Evolutionary conservation across 2,329 filamentous ascomycete species (phyloP), one percentile per base, ranked within the genome.

Genomic region (Fusarium compactum): DNA sequence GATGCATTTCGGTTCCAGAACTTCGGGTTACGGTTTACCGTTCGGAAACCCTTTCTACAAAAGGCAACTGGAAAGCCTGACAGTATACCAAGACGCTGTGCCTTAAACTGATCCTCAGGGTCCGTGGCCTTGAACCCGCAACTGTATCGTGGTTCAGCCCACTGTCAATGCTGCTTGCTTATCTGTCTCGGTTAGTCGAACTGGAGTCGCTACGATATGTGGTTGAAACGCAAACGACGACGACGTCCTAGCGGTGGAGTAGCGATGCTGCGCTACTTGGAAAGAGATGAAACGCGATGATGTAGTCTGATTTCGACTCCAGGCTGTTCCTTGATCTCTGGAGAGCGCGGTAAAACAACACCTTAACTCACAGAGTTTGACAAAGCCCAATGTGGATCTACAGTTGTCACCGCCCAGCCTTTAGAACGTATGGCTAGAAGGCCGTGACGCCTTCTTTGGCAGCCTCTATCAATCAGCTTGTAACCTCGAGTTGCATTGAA

Each of bases 231-330:
- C 32, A 34, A 32, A 67, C 48, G 62, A 52, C 25, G 52, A 52
- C 24, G 18, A 41, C 9, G 34, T 41, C 24, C 24, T 29, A 11
- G n/a, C 24, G 14, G 32, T 41, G 50, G 46, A 53, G 64, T 29
- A 45, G 24, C 16, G 25, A 27, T 43, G 47, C 44, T 52, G 54
- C 54, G 44, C 50, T 32, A 24, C 34, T 41, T 43, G 59, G 25
- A 22, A 56, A 25, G 34, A 45, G 47, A 59, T 70, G 58, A 71
- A 69, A 71, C 68, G n/a, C 59, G 45, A 50, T 25, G 38, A 32
- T 27, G 50, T 52, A 43, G 61, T 27, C 53, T 61, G 50, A 34
- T 29, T 25, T n/a, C 27, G 40, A 46, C 20, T 58, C 12, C 32
- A 64, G 38, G 16, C 43, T 25, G 24, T 44, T 38, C 53, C 44